A percentile compares a stretch with the other conserved stretches of the same genome.
Conservation (phyloP, 371 early-diverging fungal species). For the Rhizomucor miehei region DNA sequence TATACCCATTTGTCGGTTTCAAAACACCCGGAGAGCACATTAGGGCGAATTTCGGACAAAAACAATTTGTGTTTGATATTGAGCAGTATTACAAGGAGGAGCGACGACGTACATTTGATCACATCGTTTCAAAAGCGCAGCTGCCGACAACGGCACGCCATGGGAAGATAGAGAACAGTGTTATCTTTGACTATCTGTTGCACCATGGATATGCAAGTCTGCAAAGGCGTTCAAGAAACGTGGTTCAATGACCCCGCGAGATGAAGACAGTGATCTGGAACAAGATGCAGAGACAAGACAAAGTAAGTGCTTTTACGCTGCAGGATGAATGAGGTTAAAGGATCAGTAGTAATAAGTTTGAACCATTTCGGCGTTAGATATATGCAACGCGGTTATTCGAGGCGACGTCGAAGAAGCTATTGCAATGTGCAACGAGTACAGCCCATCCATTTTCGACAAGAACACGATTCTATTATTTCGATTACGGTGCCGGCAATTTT, state of each 20-base stretch:
- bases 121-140: constrained; percentile 19
- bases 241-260: background rate
- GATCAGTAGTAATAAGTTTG: background rate
- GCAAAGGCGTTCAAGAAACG: background rate
- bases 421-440: constrained; percentile 47
- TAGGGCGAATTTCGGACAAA: constrained; percentile 78
- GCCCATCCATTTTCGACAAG: constrained; percentile 55
- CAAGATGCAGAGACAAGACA: constrained; percentile 16
- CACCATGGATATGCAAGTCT: constrained; percentile 5
- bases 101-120: constrained; percentile 1
- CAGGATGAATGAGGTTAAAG: background rate
- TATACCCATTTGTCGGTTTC: constrained; percentile 84
- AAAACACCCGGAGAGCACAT: constrained; percentile 80
- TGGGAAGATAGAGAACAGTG: constrained; percentile 12
- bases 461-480: constrained; percentile 64
- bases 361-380: constrained; percentile 31
- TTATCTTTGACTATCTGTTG: constrained; percentile 5
- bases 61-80: constrained; percentile 68
- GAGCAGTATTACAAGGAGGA: constrained; percentile 45
- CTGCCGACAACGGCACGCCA: constrained; percentile 44
- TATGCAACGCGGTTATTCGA: constrained; percentile 53
- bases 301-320: constrained; percentile 3
- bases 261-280: constrained; percentile 2
- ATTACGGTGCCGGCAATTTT: constrained; percentile 76
- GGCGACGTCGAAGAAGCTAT: constrained; percentile 73